phyloP scores from a whole-genome alignment of 495 filamentous ascomycete genomes.

The Neurospora intermedia region DNA sequence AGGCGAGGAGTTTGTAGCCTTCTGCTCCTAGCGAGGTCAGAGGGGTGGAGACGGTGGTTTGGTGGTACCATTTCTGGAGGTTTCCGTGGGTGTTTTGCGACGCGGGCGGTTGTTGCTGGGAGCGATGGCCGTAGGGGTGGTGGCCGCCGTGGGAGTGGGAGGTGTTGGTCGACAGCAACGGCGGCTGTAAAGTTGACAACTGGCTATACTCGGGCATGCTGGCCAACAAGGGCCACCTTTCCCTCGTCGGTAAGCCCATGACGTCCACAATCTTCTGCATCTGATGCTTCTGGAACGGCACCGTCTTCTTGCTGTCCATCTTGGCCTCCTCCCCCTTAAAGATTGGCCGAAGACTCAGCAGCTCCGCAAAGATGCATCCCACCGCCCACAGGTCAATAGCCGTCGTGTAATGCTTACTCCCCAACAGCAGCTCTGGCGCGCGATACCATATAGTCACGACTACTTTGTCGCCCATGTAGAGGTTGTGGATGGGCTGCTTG shows the following conservation, averaged over 20 bases:
- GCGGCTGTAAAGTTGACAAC: conserved; percentile 51
- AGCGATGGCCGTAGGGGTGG: conserved; percentile 36
- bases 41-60: conserved; percentile 30
- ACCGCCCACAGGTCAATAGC: conserved; percentile 97
- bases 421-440: conserved; percentile 85
- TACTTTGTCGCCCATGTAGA: conserved; percentile 94
- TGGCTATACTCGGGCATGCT: conserved; percentile 76
- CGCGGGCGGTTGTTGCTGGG: conserved; percentile 27
- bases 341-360: conserved; percentile 82
- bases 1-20: conserved; percentile 70
- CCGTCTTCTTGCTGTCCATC: conserved; percentile 94
- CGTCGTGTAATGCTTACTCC: conserved; percentile 86
- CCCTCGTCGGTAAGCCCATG: conserved; percentile 79
- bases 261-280: conserved; percentile 98
- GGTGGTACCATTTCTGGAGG: conserved; percentile 49
- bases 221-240: conserved; percentile 73
- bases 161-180: conserved; percentile 25
- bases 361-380: conserved; percentile 94
- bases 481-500: conserved; percentile 80
- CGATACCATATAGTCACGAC: conserved; percentile 99
- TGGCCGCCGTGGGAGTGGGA: conserved; percentile 28
- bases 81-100: conserved; percentile 15
- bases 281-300: conserved; percentile 95
- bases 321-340: conserved; percentile 99
- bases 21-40: conserved; percentile 52